Base-by-base conservation (phyloP, 345 rosid species). In the Eucalyptus pumila region DNA sequence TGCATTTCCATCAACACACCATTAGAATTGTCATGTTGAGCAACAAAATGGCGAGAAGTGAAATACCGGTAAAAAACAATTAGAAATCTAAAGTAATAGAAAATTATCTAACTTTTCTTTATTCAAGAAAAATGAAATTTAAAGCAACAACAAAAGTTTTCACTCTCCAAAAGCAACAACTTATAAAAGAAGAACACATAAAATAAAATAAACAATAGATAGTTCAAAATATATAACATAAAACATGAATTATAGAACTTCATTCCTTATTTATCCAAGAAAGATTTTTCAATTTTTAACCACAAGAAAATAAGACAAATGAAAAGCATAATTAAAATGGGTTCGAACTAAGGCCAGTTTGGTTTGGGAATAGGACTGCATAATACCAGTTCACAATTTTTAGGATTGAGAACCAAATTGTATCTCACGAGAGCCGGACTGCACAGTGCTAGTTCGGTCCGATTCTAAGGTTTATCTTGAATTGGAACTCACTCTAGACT, bases 341-440 rank as follows among this genome's bases (percentile, higher is more conserved):
- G 34, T n/a, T 65, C 11, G 11, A 2, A 14, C 76, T 7, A 30
- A 16, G 76, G 10, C 5, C 0, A 7, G 10, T n/a, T 13, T 4
- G 5, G 5, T 62, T 65, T 0, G 34, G 21, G 37, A 65, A 65
- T 1, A 4, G 2, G 37, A 65, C 6, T 0, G 76, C 37, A 14
- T 7, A 65, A 4, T n/a, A 21, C 2, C 3, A 2, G 37, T 65
- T n/a, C 19, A 65, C 76, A n/a, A 65, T 65, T 65, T 65, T 65
- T 0, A 14, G 37, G 37, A 65, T 9, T 14, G 10, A 65, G 9
- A 34, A 65, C n/a, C 37, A 6, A 7, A n/a, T 30, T 14, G 37
- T 65, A 13, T 14, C 9, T 14, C 19, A 13, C 2, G 3, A 15
- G 72, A 65, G 8, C 2, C 9, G 2, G 10, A 65, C 1, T 14